Conservation (phyloP, 2,329 filamentous ascomycete species). For the Achaetomium macrosporum region DNA sequence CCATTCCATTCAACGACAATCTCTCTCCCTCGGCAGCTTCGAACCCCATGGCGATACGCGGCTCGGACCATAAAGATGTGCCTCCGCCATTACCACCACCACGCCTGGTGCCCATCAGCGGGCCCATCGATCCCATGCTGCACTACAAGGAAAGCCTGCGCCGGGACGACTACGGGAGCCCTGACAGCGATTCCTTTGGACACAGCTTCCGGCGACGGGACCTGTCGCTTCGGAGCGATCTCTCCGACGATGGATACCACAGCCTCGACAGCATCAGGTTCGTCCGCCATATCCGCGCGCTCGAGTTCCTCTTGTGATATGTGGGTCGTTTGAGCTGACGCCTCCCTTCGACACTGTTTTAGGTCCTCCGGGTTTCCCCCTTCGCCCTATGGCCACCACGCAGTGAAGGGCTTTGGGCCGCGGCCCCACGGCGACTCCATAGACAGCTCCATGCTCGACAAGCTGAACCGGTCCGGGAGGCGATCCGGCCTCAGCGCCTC, state of each 20-base stretch:
- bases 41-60: slow-evolving; percentile 39
- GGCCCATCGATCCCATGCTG: slow-evolving; percentile 28
- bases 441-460: slow-evolving; percentile 48
- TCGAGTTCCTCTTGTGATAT: no score
- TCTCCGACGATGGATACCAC: slow-evolving; percentile 26
- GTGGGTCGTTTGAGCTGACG: no score
- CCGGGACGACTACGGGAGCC: slow-evolving; percentile 28
- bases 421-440: slow-evolving; percentile 42
- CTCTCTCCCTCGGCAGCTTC: slow-evolving; percentile 25
- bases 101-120: slow-evolving; percentile 32
- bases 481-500: slow-evolving; percentile 41
- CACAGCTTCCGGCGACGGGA: slow-evolving; percentile 32
- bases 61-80: slow-evolving; percentile 29
- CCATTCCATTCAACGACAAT: slow-evolving; percentile 18
- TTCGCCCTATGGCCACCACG: slow-evolving; percentile 39
- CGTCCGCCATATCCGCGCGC: neutral
- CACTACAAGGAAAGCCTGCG: slow-evolving; percentile 22
- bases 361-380: slow-evolving; percentile 20
- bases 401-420: slow-evolving; percentile 39
- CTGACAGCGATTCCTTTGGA: slow-evolving; percentile 31
- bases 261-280: slow-evolving; percentile 25
- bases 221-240: slow-evolving; percentile 13
- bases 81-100: slow-evolving; percentile 46
- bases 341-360: neutral
- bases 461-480: slow-evolving; percentile 44